phyloP scores from a whole-genome alignment of 1,284 basidiomycete genomes.

The Puccinia hordei region DNA sequence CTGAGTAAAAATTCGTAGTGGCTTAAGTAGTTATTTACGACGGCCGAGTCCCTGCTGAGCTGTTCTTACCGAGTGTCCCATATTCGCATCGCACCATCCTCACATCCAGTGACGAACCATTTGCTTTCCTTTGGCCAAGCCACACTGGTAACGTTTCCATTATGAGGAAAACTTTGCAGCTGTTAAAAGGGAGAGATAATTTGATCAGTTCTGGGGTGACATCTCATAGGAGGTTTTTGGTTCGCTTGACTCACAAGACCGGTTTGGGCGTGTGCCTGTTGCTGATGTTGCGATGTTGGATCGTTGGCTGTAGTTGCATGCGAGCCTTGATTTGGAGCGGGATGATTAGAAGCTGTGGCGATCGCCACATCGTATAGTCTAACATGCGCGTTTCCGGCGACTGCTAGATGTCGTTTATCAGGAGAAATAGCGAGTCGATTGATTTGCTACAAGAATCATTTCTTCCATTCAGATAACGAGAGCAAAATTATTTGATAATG shows the following conservation, averaged over 20 bases:
- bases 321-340: slow-evolving; percentile 4
- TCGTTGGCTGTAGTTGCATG: slow-evolving; percentile 17
- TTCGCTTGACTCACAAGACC: not conserved
- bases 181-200: no score
- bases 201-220: no score
- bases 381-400: slow-evolving; percentile 91
- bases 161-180: slow-evolving; percentile 84
- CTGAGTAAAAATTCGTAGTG: slow-evolving; percentile 1
- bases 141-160: slow-evolving; percentile 90
- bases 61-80: slow-evolving; percentile 88
- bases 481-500: slow-evolving; percentile 42
- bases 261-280: slow-evolving; percentile 43
- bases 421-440: slow-evolving; percentile 95
- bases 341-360: slow-evolving; percentile 41
- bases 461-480: no score
- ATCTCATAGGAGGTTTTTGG: no score
- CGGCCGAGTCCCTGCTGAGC: not conserved
- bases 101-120: slow-evolving; percentile 96
- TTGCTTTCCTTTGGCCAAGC: slow-evolving; percentile 96
- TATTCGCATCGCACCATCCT: slow-evolving; percentile 96
- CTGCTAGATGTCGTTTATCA: slow-evolving; percentile 87
- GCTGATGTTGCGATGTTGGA: slow-evolving; percentile 41
- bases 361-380: slow-evolving; percentile 73
- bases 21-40: not conserved
- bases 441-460: slow-evolving; percentile 68